Evolutionary conservation across 2,329 filamentous ascomycete species (phyloP), one percentile per base, ranked within the genome.

Genomic region (Claviceps sorghi): DNA sequence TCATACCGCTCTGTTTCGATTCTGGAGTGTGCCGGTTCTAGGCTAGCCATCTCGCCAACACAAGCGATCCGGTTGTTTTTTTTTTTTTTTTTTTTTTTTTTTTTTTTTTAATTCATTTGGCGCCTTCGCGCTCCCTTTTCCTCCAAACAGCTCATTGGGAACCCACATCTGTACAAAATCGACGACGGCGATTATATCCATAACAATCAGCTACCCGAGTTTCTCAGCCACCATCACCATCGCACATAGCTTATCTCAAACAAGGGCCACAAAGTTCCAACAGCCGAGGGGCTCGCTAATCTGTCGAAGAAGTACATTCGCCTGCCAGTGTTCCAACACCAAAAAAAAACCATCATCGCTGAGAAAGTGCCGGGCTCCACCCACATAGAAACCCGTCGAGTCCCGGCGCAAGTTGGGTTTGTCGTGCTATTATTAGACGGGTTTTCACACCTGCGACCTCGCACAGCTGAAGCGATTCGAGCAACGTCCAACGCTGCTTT

Each of bases 201-300:
- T 17, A 34, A 26, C 29, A 2, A 19, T 44, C 15, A 26, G 36
- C n/a, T 15, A 41, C 38, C 13, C 48, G 22, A 13, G 15, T 9
- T n/a, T 42, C 36, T 26, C 21, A 32, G 26, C 26, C 38, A 26
- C 44, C 42, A 17, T 44, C 22, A 44, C 42, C 21, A 30, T 48
- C 34, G 50, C 44, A 52, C 46, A 30, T 21, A 48, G 30, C 30
- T 26, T 4, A 34, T n/a, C 29, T 40, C 34, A 43, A 15, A 49
- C 36, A 32, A 49, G 8, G 21, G 29, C 32, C 47, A 53, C 52
- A 44, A 32, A 22, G 48, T 44, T 47, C 45, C 52, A 48, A 44
- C 46, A 51, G 53, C 51, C 53, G 50, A 52, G 49, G 49, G 48
- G 29, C 49, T 57, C 56, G 56, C 56, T 57, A 56, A 57, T 54